Evolutionary conservation across 176 grass and related monocot species (phyloP).

Genomic region (Ampelocalamus luodianensis): DNA sequence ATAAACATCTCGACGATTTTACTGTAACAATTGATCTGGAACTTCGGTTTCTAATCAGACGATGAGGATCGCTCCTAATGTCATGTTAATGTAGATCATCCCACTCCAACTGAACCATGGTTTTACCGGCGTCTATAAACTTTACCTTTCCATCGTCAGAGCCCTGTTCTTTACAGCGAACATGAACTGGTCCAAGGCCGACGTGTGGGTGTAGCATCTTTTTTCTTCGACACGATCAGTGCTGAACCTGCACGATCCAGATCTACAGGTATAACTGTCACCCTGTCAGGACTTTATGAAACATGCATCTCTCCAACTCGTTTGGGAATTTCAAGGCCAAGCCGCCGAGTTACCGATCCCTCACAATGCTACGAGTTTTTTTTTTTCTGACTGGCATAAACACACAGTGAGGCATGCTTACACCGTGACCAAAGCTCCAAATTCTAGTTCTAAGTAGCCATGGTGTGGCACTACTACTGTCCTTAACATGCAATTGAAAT

Average conservation of each 20-base stretch:
- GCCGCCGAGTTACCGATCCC: not conserved
- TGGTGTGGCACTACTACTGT: not conserved
- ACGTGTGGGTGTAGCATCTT: too few species aligned
- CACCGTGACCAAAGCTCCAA: too few species aligned
- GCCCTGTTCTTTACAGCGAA: not conserved
- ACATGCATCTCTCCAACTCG: not conserved
- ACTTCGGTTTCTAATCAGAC: too few species aligned
- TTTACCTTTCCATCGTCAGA: not conserved
- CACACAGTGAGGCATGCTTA: too few species aligned
- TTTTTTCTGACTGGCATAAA: not conserved
- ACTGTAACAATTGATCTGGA: too few species aligned
- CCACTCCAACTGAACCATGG: not conserved
- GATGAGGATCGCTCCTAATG: too few species aligned
- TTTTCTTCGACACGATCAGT: not conserved
- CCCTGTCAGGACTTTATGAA: not conserved
- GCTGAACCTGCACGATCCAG: not conserved
- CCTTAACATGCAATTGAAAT: not conserved
- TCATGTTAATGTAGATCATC: too few species aligned
- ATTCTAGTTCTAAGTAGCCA: too few species aligned
- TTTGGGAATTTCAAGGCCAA: not conserved
- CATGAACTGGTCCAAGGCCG: not conserved
- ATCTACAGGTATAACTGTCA: not conserved
- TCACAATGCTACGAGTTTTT: not conserved
- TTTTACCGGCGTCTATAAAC: too few species aligned
- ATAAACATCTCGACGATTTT: too few species aligned